A percentile compares a stretch with the other conserved stretches of the same genome.
Conservation (phyloP, 805 yeast genomes). For the Ogataea salicorniae region DNA sequence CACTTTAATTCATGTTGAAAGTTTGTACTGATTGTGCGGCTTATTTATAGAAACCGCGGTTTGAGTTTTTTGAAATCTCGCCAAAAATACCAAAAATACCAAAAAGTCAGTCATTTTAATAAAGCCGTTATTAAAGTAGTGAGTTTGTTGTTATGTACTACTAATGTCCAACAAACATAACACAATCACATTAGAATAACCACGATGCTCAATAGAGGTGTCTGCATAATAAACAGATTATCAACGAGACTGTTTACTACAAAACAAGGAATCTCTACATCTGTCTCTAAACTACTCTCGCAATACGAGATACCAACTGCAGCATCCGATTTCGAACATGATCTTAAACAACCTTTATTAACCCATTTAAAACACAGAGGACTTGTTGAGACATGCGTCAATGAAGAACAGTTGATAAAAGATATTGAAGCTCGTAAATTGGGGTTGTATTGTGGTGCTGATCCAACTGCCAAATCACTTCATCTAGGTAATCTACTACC, state of each 20-base stretch:
- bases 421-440: slow-evolving; percentile 33
- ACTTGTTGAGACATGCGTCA: slow-evolving; percentile 38
- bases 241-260: too few relatives aligned
- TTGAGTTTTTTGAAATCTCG: background rate
- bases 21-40: too few relatives aligned
- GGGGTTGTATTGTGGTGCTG: slow-evolving; percentile 88
- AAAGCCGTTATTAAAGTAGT: too few relatives aligned
- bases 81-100: background rate
- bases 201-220: too few relatives aligned
- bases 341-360: slow-evolving; percentile 35
- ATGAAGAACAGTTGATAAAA: slow-evolving; percentile 26
- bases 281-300: slow-evolving; percentile 16
- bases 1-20: too few relatives aligned
- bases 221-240: too few relatives aligned
- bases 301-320: slow-evolving; percentile 15
- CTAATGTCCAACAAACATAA: too few relatives aligned
- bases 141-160: too few relatives aligned
- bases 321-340: slow-evolving; percentile 24
- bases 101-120: background rate
- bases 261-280: slow-evolving; percentile 9
- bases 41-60: too few relatives aligned
- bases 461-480: slow-evolving; percentile 85
- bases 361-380: slow-evolving; percentile 41
- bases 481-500: slow-evolving; percentile 92
- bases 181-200: too few relatives aligned